Evolutionary conservation across 192 early-diverging fungal genomes (phyloP).

Genomic region (Podila clonocystis): DNA sequence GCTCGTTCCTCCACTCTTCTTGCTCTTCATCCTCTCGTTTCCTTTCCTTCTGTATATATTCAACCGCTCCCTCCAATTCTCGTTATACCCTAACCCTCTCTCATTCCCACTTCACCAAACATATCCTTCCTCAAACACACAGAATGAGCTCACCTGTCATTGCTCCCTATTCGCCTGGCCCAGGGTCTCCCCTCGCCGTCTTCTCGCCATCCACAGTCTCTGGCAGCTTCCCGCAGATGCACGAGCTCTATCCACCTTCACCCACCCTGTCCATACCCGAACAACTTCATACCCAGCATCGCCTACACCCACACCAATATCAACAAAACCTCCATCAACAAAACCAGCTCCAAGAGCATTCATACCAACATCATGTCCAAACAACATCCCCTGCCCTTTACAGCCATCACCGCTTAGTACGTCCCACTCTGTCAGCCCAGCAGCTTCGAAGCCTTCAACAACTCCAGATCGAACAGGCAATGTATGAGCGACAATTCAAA

Average conservation of each 20-base stretch:
- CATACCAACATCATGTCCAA: too few species aligned
- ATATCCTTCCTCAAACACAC: not conserved
- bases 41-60: too few species aligned
- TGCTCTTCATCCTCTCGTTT: too few species aligned
- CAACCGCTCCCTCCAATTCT: too few species aligned
- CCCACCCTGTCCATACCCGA: not conserved
- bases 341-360: not conserved
- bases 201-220: not conserved
- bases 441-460: too few species aligned
- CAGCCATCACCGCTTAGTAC: too few species aligned
- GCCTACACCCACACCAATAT: not conserved
- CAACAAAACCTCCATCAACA: not conserved
- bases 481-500: too few species aligned
- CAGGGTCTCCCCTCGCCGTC: not conserved
- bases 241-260: not conserved
- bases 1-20: too few species aligned
- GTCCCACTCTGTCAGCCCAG: too few species aligned
- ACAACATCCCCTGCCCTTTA: too few species aligned
- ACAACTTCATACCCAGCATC: too few species aligned
- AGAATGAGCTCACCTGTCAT: not conserved
- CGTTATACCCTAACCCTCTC: not conserved
- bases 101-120: not conserved
- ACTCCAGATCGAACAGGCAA: too few species aligned
- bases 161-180: not conserved
- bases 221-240: not conserved